Evolutionary conservation across 306 rosid species (phyloP), one percentile per base, ranked within the genome.

Genomic region (Quercus dentata): DNA sequence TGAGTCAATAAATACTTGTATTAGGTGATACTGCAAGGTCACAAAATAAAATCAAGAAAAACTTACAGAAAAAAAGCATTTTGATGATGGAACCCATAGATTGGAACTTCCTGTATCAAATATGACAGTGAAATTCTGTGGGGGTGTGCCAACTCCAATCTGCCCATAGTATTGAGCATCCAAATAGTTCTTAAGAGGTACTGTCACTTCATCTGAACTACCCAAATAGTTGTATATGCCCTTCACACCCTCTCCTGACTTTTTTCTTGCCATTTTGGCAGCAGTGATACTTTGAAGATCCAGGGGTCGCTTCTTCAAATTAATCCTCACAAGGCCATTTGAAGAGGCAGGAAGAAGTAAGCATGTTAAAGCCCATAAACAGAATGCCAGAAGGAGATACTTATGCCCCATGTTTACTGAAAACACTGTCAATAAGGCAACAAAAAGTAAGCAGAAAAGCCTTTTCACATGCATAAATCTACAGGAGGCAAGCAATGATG

Each of bases 71-170:
- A 93, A 88, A 31, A 82, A 87, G 88, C 97, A 93, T 80, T 89
- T 88, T 51, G 97, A 82, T 27, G 97, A 91, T 73, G 97, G 97
- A 83, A 93, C 92, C 97, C 97, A 93, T 14, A 93, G 91, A 83
- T 93, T 93, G 79, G 97, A 91, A 81, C 94, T 93, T 20, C 94
- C 97, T 1, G 94, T 90, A 83, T 94, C 98, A 78, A 94, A 94
- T 80, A 94, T 87, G 82, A 94, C 95, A 71, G 86, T 71, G 85
- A 94, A 94, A 23, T 81, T 90, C 78, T 94, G 98, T 44, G 94
- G 91, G 15, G 98, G 98, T 5, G 98, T 85, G 78, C 97, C 98
- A 76, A 94, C 89, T 75, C 95, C 90, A 84, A 94, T 94, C 89
- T 88, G 97, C 78, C 98, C 98, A 78, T 64, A 91, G 81, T 93